A percentile compares a stretch with the other conserved stretches of the same genome.
Conservation (phyloP, 306 rosid species). For the Mimosa pudica region DNA sequence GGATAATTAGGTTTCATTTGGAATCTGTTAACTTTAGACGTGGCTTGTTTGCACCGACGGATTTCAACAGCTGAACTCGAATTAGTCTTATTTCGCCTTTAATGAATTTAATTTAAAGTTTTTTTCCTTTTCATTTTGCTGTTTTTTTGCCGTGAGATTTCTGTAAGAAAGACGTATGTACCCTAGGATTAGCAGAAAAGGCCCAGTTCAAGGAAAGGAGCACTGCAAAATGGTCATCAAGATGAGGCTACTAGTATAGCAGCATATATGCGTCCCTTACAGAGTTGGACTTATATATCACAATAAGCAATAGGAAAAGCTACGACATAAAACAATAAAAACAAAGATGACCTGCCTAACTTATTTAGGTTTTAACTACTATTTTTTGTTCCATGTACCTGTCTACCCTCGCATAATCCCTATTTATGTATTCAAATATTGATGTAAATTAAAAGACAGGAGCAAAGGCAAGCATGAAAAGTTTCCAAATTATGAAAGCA, state of each 20-base stretch:
- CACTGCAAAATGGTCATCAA: conserved; percentile 33
- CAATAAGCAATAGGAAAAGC: conserved; percentile 27
- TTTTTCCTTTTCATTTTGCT: background rate
- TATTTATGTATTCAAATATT: conserved; percentile 23
- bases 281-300: conserved; percentile 30
- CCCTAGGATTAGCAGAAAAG: conserved; percentile 7
- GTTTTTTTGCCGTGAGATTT: background rate
- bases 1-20: background rate
- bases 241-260: conserved; percentile 29
- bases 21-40: conserved; percentile 24
- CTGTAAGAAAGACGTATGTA: conserved; percentile 32
- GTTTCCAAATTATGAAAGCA: conserved; percentile 37
- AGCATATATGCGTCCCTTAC: conserved; percentile 12
- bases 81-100: conserved; percentile 41
- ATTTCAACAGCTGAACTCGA: conserved; percentile 33
- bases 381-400: background rate
- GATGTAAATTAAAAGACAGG: conserved; percentile 33
- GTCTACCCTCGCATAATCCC: conserved; percentile 32
- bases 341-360: conserved; percentile 41
- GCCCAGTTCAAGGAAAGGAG: conserved; percentile 27
- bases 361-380: conserved; percentile 31
- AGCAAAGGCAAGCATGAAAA: conserved; percentile 30
- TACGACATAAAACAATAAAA: background rate
- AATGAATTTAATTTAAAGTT: conserved; percentile 22
- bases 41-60: conserved; percentile 38